phyloP scores from a whole-genome alignment of 2,329 filamentous ascomycete genomes.

The Exophiala sp. region DNA sequence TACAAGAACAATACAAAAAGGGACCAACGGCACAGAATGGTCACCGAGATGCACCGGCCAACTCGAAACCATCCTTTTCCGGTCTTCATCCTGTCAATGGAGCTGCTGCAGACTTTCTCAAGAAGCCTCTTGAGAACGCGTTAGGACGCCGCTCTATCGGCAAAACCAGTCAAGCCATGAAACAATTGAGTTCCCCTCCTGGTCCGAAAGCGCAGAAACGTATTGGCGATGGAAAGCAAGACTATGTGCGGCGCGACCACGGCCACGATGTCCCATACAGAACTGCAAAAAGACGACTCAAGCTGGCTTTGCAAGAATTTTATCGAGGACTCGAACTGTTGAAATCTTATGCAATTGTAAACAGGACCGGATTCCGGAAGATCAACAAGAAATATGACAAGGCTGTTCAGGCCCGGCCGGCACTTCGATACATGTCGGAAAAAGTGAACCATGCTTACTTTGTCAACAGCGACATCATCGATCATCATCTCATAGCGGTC shows the following conservation, averaged over 20 bases:
- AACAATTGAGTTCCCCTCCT: constrained; percentile 42
- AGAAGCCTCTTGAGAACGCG: constrained; percentile 42
- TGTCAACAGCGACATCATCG: constrained; percentile 80
- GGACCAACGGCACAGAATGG: too few species aligned
- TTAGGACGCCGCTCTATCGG: constrained; percentile 47
- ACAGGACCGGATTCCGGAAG: constrained; percentile 90
- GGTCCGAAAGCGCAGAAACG: constrained; percentile 32
- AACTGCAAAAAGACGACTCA: constrained; percentile 85
- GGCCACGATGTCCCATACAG: constrained; percentile 69
- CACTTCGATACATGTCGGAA: constrained; percentile 80
- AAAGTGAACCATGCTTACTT: constrained; percentile 90
- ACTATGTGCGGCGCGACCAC: constrained; percentile 49
- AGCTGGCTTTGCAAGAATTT: constrained; percentile 85
- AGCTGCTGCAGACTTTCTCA: constrained; percentile 29
- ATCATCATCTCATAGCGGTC: constrained; percentile 72
- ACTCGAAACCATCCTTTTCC: too few species aligned
- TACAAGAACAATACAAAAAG: constrained; percentile 33
- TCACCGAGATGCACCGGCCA: too few species aligned
- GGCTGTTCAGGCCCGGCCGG: constrained; percentile 71
- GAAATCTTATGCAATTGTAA: constrained; percentile 85
- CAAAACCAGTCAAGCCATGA: constrained; percentile 54
- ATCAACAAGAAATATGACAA: constrained; percentile 99
- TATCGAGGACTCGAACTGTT: constrained; percentile 88
- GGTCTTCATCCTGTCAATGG: constrained; percentile 14
- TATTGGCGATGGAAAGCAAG: constrained; percentile 37